Base-by-base conservation (phyloP, 192 early-diverging fungal species). In the Backusella westeae region DNA sequence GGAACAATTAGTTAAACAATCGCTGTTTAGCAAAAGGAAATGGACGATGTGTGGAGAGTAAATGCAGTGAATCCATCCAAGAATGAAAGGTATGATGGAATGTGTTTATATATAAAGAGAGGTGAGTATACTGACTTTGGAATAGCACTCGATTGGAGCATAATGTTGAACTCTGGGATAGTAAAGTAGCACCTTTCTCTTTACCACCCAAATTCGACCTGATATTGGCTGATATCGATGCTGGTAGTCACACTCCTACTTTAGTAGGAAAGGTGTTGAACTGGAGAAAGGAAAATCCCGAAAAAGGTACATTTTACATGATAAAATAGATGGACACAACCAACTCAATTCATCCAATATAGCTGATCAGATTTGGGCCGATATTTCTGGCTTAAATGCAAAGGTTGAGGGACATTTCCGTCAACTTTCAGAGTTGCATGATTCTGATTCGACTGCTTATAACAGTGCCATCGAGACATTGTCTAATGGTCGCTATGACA, bases 231-330 rank as follows among this genome's bases (percentile, higher is more conserved):
- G 98, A 99, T 84, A 92, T 99, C 29, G 93, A 95, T 82, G 90
- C 91, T 21, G 98, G 98, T 44, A 95, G 94, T 76, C 93, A 94
- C 86, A 99, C 98, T 1, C 96, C 96, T 14, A 93, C 92, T 56
- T 88, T 99, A 74, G 97, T 96, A 38, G 90, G 89, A 8, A 92
- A 93, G 74, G 94, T 99, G 0, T 85, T 97, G 26, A 85, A 77
- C 36, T 99, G 97, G 97, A 86, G 94, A 39, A 92, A 91, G 78
- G 75, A 73, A 12, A 86, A 94, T 63, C 82, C 90, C 0, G 86
- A 89, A 14, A 87, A 89, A 72, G 89, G 90, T 80, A 68, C 38
- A 39, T 12, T 39, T 39, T 32, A 3, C 32, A 39, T 7, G 38
- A 39, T 39, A 39, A 32, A 39, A 39, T 39, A 39, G 38, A 39